Evolutionary conservation across 805 yeast species (phyloP), one percentile per base, ranked within the genome.

Genomic region (Metschnikowia rubicola): DNA sequence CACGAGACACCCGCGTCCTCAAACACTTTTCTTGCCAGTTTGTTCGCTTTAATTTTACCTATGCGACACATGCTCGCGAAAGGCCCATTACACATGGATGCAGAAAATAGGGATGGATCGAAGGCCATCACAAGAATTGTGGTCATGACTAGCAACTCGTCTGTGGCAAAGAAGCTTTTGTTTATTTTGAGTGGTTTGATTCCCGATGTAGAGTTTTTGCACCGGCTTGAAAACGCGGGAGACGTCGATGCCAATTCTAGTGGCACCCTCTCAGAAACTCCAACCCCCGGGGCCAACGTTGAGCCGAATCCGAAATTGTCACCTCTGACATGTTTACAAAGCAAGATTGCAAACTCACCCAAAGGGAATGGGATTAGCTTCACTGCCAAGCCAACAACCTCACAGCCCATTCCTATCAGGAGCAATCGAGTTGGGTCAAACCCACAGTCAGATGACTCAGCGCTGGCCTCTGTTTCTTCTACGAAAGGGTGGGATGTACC

Each of bases 81-180:
- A 8, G 70, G 66, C 37, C 77, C 80, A 1, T 53, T 58, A 33
- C 54, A 61, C 21, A 62, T 61, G 32, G 62, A 55, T 29, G 54
- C 53, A 12, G 55, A 57, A 10, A 46, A 56, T 3, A 38, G 55
- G 11, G 41, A 53, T 2, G 59, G 59, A 30, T 44, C 52, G 9
- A 46, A 55, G 19, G 74, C 69, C 36, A 60, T 71, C n/a, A 67
- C 77, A 8, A 67, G 84, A 37, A 68, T 81, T 1, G 80, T 80
- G 1, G 68, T 81, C 3, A 72, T 80, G 76, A 80, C 86, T 0
- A 77, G 81, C 12, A 81, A 81, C 56, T 79, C 81, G 32, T 75
- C 75, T 8, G 82, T 81, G 9, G 83, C 85, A 1, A 81, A 80
- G 54, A 80, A 80, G 56, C 63, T 81, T 45, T 66, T 80, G 0